phyloP scores from a whole-genome alignment of 495 filamentous ascomycete genomes.

The Tuber aestivum region DNA sequence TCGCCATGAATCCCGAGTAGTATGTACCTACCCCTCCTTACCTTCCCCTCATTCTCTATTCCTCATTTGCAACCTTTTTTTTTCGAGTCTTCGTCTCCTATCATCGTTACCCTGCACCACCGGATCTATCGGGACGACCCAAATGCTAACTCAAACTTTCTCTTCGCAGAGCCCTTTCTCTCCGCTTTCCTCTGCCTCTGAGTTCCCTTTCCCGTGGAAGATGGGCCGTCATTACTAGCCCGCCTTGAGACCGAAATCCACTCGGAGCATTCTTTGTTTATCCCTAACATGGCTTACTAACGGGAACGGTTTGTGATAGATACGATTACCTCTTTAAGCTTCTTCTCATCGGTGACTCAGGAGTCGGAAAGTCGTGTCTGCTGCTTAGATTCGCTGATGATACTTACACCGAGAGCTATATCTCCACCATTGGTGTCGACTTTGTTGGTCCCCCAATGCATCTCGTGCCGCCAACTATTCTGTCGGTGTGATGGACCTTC shows the following conservation, averaged over 20 bases:
- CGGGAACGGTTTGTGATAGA: constrained; percentile 51
- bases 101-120: constrained; percentile 4
- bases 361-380: constrained; percentile 98
- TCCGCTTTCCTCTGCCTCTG: constrained; percentile 5
- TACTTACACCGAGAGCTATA: constrained; percentile 99
- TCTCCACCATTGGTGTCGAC: constrained; percentile 98
- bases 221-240: not conserved
- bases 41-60: constrained; percentile 20
- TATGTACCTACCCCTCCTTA: constrained; percentile 51
- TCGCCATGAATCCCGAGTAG: constrained; percentile 93
- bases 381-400: constrained; percentile 97
- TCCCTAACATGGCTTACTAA: constrained; percentile 25
- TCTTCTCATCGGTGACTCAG: constrained; percentile 98
- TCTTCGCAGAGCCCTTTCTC: constrained; percentile 21
- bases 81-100: constrained; percentile 21
- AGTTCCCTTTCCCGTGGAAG: not conserved
- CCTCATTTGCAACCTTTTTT: constrained; percentile 15
- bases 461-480: not conserved
- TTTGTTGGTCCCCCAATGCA: constrained; percentile 62
- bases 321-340: constrained; percentile 99
- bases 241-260: not conserved
- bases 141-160: constrained; percentile 38
- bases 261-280: not conserved
- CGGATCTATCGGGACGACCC: not conserved
- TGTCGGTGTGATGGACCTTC: constrained; percentile 19